Evolutionary conservation across 2,329 filamentous ascomycete species (phyloP), one percentile per base, ranked within the genome.

Genomic region (Annulohypoxylon truncatum): DNA sequence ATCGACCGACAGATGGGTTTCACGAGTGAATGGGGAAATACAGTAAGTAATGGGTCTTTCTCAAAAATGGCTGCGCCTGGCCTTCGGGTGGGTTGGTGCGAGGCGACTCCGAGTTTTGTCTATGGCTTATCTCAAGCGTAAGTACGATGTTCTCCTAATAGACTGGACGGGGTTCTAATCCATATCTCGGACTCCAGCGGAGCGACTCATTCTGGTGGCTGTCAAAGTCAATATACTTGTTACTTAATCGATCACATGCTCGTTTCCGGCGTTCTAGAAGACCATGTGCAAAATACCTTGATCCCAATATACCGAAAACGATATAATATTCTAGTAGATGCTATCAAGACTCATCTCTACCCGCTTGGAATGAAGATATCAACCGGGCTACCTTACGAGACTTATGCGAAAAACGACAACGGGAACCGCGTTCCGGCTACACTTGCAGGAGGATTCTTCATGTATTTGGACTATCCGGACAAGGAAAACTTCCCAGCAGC

Each of bases 51-150:
- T 76, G 94, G 92, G 20, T 93, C 90, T 5, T 98, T 98, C 78
- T 93, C 89, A 76, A 99, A 99, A 78, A 89, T 98, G 35, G 85
- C 89, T 26, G 93, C 89, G 0, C 94, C 95, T 0, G 96, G 95
- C 0, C 79, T 92, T 53, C 85, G 95, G 10, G 94, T 92, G 0
- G 95, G 95, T n/a, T 98, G 94, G 94, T 61, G 52, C 38, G 63
- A 68, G 26, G 63, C 59, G 5, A 55, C 42, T 13, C 66, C 63
- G 6, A 61, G 15, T 4, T 61, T 64, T 40, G 50, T 64, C 13
- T 22, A 58, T 9, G 52, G 29, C 0, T 15, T 67, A n/a, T 67
- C 64, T 35, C 60, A 51, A 18, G 28, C 29, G 64, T 67, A 64
- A 67, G 64, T 61, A 15, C n/a, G 5, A 52, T 12, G 5, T n/a